phyloP scores from a whole-genome alignment of 2,329 filamentous ascomycete genomes.

The Fusarium sp. region DNA sequence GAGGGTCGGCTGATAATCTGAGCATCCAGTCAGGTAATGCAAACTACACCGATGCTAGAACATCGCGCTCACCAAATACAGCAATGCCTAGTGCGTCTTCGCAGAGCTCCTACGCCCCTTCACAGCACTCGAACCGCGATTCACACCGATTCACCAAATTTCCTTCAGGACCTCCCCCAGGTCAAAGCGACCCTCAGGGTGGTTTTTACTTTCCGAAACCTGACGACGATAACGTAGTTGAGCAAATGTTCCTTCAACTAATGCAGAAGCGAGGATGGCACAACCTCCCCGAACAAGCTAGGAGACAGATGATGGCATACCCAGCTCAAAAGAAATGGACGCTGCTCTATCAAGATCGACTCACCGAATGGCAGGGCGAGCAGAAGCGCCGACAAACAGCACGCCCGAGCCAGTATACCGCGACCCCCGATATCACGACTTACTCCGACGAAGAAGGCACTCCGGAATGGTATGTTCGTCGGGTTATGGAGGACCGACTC shows the following conservation, averaged over 20 bases:
- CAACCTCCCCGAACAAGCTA: conserved; percentile 93
- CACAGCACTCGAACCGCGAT: conserved; percentile 56
- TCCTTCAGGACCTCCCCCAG: conserved; percentile 53
- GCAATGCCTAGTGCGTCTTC: conserved; percentile 69
- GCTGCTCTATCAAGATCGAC: conserved; percentile 91
- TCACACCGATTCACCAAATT: conserved; percentile 70
- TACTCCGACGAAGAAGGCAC: conserved; percentile 94
- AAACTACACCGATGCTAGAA: conserved; percentile 58
- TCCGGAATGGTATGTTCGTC: conserved; percentile 97
- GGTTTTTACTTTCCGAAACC: conserved; percentile 77
- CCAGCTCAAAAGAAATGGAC: conserved; percentile 98
- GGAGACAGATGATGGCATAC: conserved; percentile 96
- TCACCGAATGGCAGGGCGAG: conserved; percentile 94
- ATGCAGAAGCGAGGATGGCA: conserved; percentile 99
- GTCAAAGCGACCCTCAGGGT: conserved; percentile 58
- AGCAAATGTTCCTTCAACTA: conserved; percentile 90
- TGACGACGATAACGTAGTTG: conserved; percentile 84
- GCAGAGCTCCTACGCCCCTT: conserved; percentile 66
- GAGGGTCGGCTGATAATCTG: conserved; percentile 67
- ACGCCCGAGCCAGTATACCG: conserved; percentile 77
- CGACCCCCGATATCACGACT: conserved; percentile 76
- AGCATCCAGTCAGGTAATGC: conserved; percentile 70
- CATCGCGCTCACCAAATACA: conserved; percentile 54
- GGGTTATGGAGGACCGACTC: conserved; percentile 95
- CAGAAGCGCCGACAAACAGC: conserved; percentile 86